phyloP scores from a whole-genome alignment of 164 flowering plant species.

The Sextonia rubra region DNA sequence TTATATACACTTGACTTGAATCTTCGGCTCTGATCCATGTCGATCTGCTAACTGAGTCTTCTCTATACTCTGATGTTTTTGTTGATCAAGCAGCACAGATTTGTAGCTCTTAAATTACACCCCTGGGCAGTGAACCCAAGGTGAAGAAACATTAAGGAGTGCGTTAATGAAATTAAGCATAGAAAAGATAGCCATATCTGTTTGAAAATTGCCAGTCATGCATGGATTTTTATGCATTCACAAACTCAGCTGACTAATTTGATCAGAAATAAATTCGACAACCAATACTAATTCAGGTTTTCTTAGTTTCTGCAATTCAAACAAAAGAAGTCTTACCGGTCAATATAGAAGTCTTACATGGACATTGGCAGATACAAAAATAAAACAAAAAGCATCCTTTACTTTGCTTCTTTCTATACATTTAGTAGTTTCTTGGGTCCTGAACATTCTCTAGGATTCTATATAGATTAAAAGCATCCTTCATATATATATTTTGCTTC shows the following conservation, averaged over 20 bases:
- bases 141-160: background rate
- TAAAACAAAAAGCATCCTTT: no score
- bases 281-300: background rate
- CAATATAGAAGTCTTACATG: no score
- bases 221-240: background rate
- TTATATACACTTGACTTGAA: conserved; percentile 36
- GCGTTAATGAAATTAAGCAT: background rate
- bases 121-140: background rate
- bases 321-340: no score
- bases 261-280: background rate
- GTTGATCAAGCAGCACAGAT: background rate
- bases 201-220: background rate
- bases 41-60: conserved; percentile 2
- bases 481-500: no score
- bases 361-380: no score
- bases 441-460: no score
- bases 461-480: no score
- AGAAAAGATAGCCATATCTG: background rate
- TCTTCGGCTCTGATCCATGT: conserved; percentile 42
- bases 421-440: no score
- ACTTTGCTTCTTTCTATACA: no score
- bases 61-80: background rate
- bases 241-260: background rate
- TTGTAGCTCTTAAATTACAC: background rate
- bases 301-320: background rate